Conservation (phyloP, 2,329 filamentous ascomycete genomes). For the Cryphonectria carpinicola region DNA sequence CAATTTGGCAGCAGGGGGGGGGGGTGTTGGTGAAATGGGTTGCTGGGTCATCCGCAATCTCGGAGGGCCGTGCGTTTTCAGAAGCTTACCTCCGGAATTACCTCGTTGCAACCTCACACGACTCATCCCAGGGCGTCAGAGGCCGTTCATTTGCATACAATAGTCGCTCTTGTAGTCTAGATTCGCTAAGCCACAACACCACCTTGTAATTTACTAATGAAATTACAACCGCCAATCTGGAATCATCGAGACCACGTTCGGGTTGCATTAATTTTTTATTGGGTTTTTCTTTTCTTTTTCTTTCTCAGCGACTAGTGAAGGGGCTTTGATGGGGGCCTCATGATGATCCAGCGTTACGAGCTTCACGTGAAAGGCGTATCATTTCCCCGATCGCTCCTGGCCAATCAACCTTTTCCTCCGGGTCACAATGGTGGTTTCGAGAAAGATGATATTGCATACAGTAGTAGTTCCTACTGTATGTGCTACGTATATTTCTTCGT, state of each 20-base stretch:
- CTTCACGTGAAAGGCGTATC: background rate
- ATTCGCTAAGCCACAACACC: conserved; percentile 8
- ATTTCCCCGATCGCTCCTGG: background rate
- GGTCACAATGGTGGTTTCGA: background rate
- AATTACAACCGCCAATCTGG: conserved; percentile 17
- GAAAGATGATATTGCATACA: background rate
- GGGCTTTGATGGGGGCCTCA: background rate
- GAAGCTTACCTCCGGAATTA: background rate
- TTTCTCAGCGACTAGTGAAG: background rate
- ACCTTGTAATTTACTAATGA: conserved; percentile 19
- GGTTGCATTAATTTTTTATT: background rate
- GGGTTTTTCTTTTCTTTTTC: too few species aligned
- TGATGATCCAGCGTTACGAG: conserved; percentile 7
- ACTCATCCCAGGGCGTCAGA: background rate
- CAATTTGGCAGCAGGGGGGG: background rate
- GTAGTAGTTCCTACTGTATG: background rate
- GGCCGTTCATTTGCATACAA: conserved; percentile 6
- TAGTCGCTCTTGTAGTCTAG: background rate
- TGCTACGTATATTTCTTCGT: background rate
- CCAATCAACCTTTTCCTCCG: background rate
- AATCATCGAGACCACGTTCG: background rate
- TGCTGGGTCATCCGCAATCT: background rate
- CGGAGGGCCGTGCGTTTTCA: background rate
- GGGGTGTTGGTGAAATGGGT: background rate
- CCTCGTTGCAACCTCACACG: background rate